phyloP scores from a whole-genome alignment of 1,284 basidiomycete species.

The Ustilago loliicola region DNA sequence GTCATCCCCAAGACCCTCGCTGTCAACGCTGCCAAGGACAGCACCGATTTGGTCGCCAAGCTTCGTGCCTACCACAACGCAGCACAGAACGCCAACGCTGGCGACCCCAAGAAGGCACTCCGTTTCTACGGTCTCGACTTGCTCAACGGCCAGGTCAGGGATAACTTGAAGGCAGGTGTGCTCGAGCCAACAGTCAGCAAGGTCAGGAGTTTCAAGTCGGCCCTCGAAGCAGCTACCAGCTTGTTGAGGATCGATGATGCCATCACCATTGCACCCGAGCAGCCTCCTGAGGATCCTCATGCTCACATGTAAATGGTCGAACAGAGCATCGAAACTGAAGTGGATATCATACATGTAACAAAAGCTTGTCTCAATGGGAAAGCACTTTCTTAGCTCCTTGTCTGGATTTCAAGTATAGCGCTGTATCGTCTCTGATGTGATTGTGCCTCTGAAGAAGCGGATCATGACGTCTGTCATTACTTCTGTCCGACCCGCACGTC shows the following conservation, averaged over 20 bases:
- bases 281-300: conserved; percentile 67
- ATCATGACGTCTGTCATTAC: no score
- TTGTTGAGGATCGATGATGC: conserved; percentile 93
- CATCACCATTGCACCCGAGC: conserved; percentile 65
- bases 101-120: conserved; percentile 93
- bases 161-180: conserved; percentile 93
- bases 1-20: conserved; percentile 95
- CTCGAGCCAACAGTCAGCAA: conserved; percentile 98
- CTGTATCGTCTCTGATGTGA: background rate
- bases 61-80: conserved; percentile 94
- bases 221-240: conserved; percentile 95
- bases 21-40: conserved; percentile 98
- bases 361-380: conserved; percentile 6
- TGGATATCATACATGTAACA: conserved; percentile 13
- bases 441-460: no score
- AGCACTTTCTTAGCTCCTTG: background rate
- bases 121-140: conserved; percentile 96
- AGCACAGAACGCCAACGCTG: conserved; percentile 86
- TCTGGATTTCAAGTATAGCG: background rate
- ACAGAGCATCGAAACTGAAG: background rate
- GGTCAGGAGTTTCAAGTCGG: conserved; percentile 94
- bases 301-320: conserved; percentile 63
- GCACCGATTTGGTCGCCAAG: conserved; percentile 96
- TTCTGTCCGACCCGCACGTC: no score
- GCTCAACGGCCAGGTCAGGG: conserved; percentile 91